Base-by-base conservation (phyloP, 805 yeast genomes). In the Candida lessepsii region DNA sequence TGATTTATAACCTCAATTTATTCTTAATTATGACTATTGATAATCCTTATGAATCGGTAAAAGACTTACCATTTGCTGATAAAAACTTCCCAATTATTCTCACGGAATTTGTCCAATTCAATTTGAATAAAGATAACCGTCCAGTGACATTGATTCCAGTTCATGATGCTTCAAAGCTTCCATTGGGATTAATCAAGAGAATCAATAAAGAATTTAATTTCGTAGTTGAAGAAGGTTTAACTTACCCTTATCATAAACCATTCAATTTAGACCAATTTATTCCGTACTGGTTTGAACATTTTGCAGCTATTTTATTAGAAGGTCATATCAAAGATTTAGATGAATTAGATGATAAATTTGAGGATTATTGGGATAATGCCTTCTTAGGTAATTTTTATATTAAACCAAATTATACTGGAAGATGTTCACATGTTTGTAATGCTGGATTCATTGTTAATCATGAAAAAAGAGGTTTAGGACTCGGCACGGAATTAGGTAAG, bases 341-440 rank as follows among this genome's bases (percentile, higher is more conserved):
- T 1, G 16, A 37, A 6, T 39, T 53, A 33, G 79, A 78, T 8
- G 63, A 61, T 11, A 51, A 57, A n/a, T 41, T 54, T n/a, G 48
- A 53, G 5, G 67, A 69, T 33, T 51, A 50, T 33, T 78, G 83
- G 80, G 62, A 67, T 4, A 54, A 65, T 0, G 47, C 51, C 5
- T 75, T 80, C 44, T 57, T 87, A 32, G 97, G 96, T 1, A 76
- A 85, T 2, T 85, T 82, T 57, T 86, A 83, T 58, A 70, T 89
- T 52, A 88, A 86, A 54, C 96, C 98, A 13, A 90, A 90, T 60
- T 90, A 89, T 56, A 62, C 71, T 2, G 96, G 95, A 7, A 74
- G 96, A 42, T 82, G 91, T 47, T 79, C 93, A 0, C 96, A 90
- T 53, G 82, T 78, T 20, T 87, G 96, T 53, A 90, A 90, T 57